Conservation (phyloP, 768 basidiomycete genomes). For the Fomitopsis serialis region DNA sequence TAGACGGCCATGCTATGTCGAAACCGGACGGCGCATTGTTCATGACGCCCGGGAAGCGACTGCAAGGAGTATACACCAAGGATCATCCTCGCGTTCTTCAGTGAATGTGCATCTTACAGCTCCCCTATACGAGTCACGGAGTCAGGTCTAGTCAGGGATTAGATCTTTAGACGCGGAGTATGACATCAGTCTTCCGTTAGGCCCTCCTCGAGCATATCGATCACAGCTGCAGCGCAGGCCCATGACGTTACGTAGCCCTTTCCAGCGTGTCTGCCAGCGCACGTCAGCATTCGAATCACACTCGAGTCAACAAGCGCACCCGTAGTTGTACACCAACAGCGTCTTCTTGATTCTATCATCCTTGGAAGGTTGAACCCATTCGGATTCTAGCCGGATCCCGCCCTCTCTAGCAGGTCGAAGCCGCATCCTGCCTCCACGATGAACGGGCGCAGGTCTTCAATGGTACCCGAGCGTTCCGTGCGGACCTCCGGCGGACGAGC, state of each 20-base stretch:
- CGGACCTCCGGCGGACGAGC: conserved; percentile 25
- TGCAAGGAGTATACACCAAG: too few relatives aligned
- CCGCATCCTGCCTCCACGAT: conserved; percentile 47
- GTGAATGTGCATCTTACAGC: too few relatives aligned
- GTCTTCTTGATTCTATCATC: conserved; percentile 20
- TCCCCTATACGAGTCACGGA: too few relatives aligned
- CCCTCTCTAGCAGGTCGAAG: conserved; percentile 57
- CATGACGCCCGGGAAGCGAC: too few relatives aligned
- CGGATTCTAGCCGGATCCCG: conserved; percentile 56
- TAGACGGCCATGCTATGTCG: too few relatives aligned
- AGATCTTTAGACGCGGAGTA: too few relatives aligned
- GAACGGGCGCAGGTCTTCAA: conserved; percentile 33
- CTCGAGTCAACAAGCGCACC: conserved; percentile 32
- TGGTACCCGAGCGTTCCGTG: conserved; percentile 21
- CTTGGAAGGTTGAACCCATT: conserved; percentile 29
- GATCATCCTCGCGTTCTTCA: too few relatives aligned
- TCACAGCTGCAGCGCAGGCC: conserved; percentile 51
- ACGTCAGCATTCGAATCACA: too few relatives aligned
- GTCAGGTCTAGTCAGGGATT: too few relatives aligned
- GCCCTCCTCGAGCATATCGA: conserved; percentile 33
- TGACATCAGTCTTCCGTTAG: too few relatives aligned
- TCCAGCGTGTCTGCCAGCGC: conserved; percentile 46
- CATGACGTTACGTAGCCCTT: conserved; percentile 62
- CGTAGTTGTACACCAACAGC: conserved; percentile 59
- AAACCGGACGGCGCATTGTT: too few relatives aligned